Evolutionary conservation across 2,329 filamentous ascomycete species (phyloP), one percentile per base, ranked within the genome.

Genomic region (Lasiodiplodia gonubiensis): DNA sequence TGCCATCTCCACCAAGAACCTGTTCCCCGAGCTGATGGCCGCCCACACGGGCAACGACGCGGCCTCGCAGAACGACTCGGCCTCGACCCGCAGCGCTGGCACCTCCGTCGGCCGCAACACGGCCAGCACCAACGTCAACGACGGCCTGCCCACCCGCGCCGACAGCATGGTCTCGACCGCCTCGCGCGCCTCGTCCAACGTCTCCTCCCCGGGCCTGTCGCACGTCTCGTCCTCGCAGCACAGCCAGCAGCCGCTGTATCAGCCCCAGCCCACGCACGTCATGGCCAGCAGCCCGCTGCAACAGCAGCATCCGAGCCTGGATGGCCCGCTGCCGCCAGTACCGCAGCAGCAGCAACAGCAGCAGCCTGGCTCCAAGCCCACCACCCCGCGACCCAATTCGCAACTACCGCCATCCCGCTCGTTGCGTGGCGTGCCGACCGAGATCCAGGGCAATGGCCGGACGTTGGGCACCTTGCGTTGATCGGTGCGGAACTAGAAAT

Each of bases 1-100:
- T 21, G 37, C 57, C 30, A 42, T 63, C 48, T 48, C 49, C 25
- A 63, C 55, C 37, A 63, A 37, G 37, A 27, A n/a, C 14, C 16
- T 48, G 49, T 64, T 67, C 67, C 76, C 75, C 11, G 70, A 70
- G 67, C 68, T 77, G 63, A 71, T 68, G 67, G 71, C 49, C 14
- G 37, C 64, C 42, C 12, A 46, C 33, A 23, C 33, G 27, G 53
- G 37, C 39, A 37, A 59, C 42, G n/a, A 25, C 63, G 2, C 33
- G 5, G 60, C 39, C 11, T n/a, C 52, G 42, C 39, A 46, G 39
- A 2, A 46, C 7, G 60, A 51, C 42, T 21, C 42, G 21, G 12
- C 18, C 14, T 35, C 35, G 33, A 53, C 35, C 63, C 49, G 35
- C 63, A 53, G 35, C 63, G 35, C 25, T 39, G 49, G 21, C 57